Base-by-base conservation (phyloP, 2,329 filamentous ascomycete genomes). In the Colletotrichum eleusines region DNA sequence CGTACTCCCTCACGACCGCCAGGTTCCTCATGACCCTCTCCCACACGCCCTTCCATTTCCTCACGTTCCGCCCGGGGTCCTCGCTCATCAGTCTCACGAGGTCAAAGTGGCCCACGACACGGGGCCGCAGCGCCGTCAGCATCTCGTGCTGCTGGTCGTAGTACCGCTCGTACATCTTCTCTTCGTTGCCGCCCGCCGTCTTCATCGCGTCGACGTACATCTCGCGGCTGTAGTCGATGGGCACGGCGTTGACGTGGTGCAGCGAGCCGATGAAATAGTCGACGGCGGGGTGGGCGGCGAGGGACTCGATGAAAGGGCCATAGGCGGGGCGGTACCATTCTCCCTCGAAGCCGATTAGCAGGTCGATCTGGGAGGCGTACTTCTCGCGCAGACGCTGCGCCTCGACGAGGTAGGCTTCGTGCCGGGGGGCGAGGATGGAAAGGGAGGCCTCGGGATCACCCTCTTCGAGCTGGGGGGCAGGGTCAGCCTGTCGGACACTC, bases 231-330 rank as follows among this genome's bases (percentile, higher is more conserved):
- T 92, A 97, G 84, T 99, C 96, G 77, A 99, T 97, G 8, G 96
- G 95, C 53, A 95, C 85, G 20, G 90, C 90, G 77, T 93, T 89
- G 9, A 95, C 92, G 80, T 99, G 96, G 82, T 99, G 96, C 59
- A 98, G 87, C 1, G 93, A 97, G 69, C 96, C 96, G 77, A 99
- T 87, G 83, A 98, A 97, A 82, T 97, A 93, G 82, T 98, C 95
- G 72, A 97, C 87, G 12, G 83, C 81, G 48, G 93, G 87, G 72
- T 88, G 85, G 8, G 85, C 78, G 28, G 91, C 83, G 3, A 94
- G 86, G 14, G 80, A 75, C 42, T 83, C 77, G 69, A 97, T 90
- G 57, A 92, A 82, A 2, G 83, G 73, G 0, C 80, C 81, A 75
- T 90, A 89, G 4, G 84, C 86, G 0, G 91, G 86, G 8, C 95